Base-by-base conservation (phyloP, 2,329 filamentous ascomycete species). In the Trichoderma brevicompactum region DNA sequence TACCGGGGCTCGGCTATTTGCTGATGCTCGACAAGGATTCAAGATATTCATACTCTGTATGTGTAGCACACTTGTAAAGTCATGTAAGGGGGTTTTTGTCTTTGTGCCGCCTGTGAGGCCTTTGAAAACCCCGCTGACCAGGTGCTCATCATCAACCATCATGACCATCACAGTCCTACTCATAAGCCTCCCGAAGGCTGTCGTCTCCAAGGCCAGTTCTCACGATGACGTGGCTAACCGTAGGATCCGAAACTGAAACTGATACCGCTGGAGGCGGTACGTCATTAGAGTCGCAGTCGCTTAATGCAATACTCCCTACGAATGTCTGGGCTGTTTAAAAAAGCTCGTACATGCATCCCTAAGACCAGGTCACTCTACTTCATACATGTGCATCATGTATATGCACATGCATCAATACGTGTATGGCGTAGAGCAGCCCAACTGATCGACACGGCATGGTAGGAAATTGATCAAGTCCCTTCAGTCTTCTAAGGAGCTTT, bases 241-340 rank as follows among this genome's bases (percentile, higher is more conserved):
- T 28, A 62, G 46, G 59, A 36, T 53, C 38, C 38, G 48, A 19
- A 15, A 7, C 13, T 10, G 28, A 12, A 41, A 36, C 44, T 34
- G 28, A 44, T 3, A 10, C 19, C 17, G 52, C n/a, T 28, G 52
- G 52, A 38, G 12, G 59, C 15, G 28, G 8, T 44, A 34, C 59
- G 59, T 62, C 59, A 53, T 15, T 32, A 53, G 59, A 62, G 59
- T 62, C 17, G 40, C 48, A 62, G 59, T 62, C 59, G 59, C 59
- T 53, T 62, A 62, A 53, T 32, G 46, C 23, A 19, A 19, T 62
- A 41, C 48, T 28, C 23, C 23, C 7, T 38, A 54, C 17, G 10
- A 2, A 49, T 17, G 36, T 38, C 32, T 7, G n/a, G 32, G 32
- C 32, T 38, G 34, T 38, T 38, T 38, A 7, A 9, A 54, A 28